These are phyloP conservation scores for Rubroshorea leprosula DNA, from an alignment of 345 rosid genomes.

Conservation along the genomic window DNA sequence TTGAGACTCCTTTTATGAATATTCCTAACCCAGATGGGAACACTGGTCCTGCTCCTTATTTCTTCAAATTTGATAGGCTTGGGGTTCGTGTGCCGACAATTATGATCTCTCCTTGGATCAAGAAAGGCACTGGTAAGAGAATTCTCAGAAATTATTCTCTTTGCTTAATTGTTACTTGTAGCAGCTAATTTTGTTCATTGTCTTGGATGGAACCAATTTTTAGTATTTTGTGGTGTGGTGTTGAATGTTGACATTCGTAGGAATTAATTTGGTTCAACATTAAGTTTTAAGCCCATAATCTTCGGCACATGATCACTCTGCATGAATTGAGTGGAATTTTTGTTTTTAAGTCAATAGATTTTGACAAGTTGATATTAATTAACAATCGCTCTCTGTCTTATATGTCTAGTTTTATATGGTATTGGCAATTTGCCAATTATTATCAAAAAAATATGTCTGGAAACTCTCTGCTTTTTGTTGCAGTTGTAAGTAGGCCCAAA, in stretches of 20 bases:
- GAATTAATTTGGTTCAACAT: no score
- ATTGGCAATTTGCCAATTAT: no score
- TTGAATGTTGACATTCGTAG: no score
- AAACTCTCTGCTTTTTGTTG: slow-evolving; percentile 16
- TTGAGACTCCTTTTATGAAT: slow-evolving; percentile 62
- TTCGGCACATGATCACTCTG: no score
- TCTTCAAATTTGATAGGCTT: slow-evolving; percentile 88
- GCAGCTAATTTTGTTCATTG: neutral
- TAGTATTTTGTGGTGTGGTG: neutral
- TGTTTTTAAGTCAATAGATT: slow-evolving; percentile 8
- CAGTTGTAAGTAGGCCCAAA: slow-evolving; percentile 60
- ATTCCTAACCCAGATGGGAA: slow-evolving; percentile 91
- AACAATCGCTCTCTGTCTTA: no score
- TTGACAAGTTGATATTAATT: neutral
- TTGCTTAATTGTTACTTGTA: neutral
- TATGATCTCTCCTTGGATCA: slow-evolving; percentile 95
- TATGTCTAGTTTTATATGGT: no score
- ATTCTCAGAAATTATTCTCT: neutral
- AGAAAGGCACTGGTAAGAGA: slow-evolving; percentile 78
- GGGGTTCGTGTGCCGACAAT: slow-evolving; percentile 92
- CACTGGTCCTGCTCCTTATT: slow-evolving; percentile 83
- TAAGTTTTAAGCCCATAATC: no score
- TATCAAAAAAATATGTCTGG: no score
- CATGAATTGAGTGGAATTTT: no score
- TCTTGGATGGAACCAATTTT: neutral